phyloP scores from a whole-genome alignment of 441 rosid species.

The Breynia disticha region DNA sequence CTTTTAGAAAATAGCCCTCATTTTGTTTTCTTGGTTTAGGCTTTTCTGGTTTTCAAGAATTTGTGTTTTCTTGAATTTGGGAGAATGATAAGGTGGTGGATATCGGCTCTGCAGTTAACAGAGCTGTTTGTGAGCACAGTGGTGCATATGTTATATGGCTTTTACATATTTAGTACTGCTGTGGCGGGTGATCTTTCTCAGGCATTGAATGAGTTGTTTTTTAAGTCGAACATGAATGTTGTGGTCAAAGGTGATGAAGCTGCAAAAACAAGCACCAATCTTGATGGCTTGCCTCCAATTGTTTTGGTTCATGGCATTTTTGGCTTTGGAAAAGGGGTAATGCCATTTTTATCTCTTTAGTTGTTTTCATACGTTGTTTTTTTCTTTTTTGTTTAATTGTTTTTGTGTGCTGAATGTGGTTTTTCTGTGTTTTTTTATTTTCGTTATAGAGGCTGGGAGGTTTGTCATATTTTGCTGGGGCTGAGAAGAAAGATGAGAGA shows the following conservation, averaged over 20 bases:
- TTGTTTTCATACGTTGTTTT: background rate
- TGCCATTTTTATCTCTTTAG: background rate
- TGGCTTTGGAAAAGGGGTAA: slow-evolving; percentile 96
- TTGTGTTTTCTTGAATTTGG: background rate
- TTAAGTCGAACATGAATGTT: slow-evolving; percentile 40
- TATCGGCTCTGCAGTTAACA: slow-evolving; percentile 48
- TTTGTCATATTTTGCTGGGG: slow-evolving; percentile 90
- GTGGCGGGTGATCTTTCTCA: slow-evolving; percentile 80
- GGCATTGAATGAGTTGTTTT: slow-evolving; percentile 37
- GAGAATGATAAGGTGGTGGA: slow-evolving; percentile 57
- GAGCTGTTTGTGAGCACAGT: slow-evolving; percentile 72
- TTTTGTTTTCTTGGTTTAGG: background rate
- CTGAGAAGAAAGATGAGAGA: slow-evolving; percentile 89
- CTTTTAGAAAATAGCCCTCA: background rate
- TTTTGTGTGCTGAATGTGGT: background rate
- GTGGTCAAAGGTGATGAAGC: slow-evolving; percentile 30
- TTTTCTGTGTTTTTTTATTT: slow-evolving; percentile 5
- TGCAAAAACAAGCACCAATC: slow-evolving; percentile 14
- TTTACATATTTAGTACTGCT: slow-evolving; percentile 79
- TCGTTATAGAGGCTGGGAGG: slow-evolving; percentile 70
- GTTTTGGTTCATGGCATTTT: slow-evolving; percentile 93
- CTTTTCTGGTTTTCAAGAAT: background rate
- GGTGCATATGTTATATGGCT: slow-evolving; percentile 71
- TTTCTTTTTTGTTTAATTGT: background rate
- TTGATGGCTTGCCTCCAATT: slow-evolving; percentile 64